Conservation (phyloP, 176 grass and related monocot species). For the Cenchrus purpureus region DNA sequence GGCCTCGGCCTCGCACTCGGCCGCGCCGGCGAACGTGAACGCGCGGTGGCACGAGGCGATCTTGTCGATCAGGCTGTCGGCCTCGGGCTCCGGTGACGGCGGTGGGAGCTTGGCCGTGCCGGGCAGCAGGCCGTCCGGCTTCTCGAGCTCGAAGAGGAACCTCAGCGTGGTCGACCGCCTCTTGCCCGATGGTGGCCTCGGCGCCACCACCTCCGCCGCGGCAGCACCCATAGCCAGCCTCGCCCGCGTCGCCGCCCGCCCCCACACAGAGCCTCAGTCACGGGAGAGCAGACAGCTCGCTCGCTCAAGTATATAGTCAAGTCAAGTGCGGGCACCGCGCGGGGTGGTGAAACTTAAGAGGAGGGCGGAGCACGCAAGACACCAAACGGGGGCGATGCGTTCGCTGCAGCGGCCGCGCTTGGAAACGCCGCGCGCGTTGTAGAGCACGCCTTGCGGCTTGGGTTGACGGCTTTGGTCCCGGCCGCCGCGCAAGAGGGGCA, state of each 20-base stretch:
- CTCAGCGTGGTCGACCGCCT: constrained; percentile 70
- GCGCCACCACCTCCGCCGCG: constrained; percentile 6
- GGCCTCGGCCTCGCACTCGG: constrained; percentile 34
- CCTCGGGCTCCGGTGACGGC: constrained; percentile 52
- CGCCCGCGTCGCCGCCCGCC: too few relatives aligned
- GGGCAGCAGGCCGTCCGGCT: constrained; percentile 18
- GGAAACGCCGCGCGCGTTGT: constrained; percentile 32
- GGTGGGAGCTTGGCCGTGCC: constrained; percentile 53
- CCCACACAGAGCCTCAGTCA: constrained; percentile 10
- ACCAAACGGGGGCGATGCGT: constrained; percentile 57
- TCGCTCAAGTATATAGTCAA: not conserved
- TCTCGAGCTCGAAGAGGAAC: constrained; percentile 71
- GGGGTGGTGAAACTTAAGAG: constrained; percentile 29
- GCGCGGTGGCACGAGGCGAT: constrained; percentile 55
- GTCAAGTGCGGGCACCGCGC: not conserved
- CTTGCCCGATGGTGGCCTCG: constrained; percentile 21
- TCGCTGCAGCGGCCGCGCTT: constrained; percentile 29
- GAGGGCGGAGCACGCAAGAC: constrained; percentile 7
- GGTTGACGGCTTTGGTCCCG: not conserved
- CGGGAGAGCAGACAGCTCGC: not conserved
- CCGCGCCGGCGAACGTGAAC: constrained; percentile 60
- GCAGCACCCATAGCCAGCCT: constrained; percentile 62
- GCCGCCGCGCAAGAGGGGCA: not conserved
- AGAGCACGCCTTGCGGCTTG: not conserved
- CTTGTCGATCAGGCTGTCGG: constrained; percentile 61